A percentile compares a stretch with the other conserved stretches of the same genome.
Conservation (phyloP, 768 basidiomycete species). For the Amanita rubescens region DNA sequence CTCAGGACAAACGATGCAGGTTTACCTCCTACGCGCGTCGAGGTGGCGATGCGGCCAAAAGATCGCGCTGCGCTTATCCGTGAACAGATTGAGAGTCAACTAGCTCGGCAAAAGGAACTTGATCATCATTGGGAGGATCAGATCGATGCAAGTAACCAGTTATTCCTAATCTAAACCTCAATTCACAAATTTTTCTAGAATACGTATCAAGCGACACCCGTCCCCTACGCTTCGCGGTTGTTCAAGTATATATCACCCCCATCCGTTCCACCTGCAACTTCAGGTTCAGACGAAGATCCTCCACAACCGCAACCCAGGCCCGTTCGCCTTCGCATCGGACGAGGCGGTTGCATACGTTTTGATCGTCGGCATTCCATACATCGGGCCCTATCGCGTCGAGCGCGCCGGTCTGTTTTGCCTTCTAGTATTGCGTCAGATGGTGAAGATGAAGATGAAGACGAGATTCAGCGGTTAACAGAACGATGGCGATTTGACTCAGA, state of each 20-base stretch:
- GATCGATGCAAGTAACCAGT: slow-evolving; percentile 56
- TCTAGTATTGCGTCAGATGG: slow-evolving; percentile 15
- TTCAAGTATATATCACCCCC: slow-evolving; percentile 55
- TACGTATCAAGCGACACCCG: slow-evolving; percentile 59
- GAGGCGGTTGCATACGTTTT: slow-evolving; percentile 71
- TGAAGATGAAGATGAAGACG: slow-evolving; percentile 28
- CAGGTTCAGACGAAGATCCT: slow-evolving; percentile 20
- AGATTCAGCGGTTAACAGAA: slow-evolving; percentile 34
- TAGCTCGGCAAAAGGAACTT: slow-evolving; percentile 57
- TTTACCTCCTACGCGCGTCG: slow-evolving; percentile 33
- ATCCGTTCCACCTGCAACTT: slow-evolving; percentile 23
- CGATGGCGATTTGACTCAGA: slow-evolving; percentile 68
- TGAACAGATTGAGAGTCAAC: slow-evolving; percentile 53
- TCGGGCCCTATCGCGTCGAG: slow-evolving; percentile 16
- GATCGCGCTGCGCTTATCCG: slow-evolving; percentile 58
- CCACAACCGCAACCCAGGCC: slow-evolving; percentile 30
- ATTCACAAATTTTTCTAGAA: slow-evolving; percentile 32
- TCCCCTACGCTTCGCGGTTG: slow-evolving; percentile 52
- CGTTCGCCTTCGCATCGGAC: slow-evolving; percentile 71
- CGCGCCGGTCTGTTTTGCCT: slow-evolving; percentile 22
- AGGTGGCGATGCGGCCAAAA: slow-evolving; percentile 51
- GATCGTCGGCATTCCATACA: slow-evolving; percentile 52
- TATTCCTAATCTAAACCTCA: background rate
- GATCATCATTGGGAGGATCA: slow-evolving; percentile 85
- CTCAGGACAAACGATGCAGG: slow-evolving; percentile 41